Conservation (phyloP, 345 rosid genomes). For the Lepidium africanum region DNA sequence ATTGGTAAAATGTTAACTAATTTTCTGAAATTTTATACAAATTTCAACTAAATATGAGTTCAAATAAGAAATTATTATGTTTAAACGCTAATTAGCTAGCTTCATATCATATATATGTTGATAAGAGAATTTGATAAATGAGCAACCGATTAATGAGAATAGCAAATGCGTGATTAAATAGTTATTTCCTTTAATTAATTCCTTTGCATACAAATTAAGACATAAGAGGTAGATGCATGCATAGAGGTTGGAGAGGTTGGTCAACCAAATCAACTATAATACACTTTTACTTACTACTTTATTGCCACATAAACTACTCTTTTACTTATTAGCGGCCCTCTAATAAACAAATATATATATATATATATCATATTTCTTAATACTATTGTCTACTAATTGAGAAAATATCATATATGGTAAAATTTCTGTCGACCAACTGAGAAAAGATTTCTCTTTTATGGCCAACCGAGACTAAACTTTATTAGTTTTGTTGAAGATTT, state of each 20-base stretch:
- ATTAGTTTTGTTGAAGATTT: neutral
- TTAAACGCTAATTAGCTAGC: neutral
- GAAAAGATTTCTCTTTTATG: neutral
- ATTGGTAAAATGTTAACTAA: too few relatives aligned
- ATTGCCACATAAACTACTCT: neutral
- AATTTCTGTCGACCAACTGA: neutral
- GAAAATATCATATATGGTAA: neutral
- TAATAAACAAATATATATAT: too few relatives aligned
- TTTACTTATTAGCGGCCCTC: neutral
- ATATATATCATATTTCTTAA: neutral
- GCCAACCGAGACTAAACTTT: neutral
- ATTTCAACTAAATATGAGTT: neutral
- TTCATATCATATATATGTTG: too few relatives aligned
- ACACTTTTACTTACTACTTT: neutral
- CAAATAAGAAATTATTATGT: neutral
- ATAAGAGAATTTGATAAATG: too few relatives aligned
- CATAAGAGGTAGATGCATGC: neutral
- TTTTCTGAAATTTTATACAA: too few relatives aligned
- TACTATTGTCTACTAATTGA: too few relatives aligned
- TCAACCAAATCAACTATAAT: neutral
- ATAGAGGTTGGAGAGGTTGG: slow-evolving; percentile 1
- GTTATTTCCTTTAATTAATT: neutral
- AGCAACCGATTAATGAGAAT: neutral
- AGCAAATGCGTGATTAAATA: neutral
- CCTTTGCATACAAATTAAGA: neutral